phyloP scores from a whole-genome alignment of 2,329 filamentous ascomycete species.

The Verruconis gallopava region DNA sequence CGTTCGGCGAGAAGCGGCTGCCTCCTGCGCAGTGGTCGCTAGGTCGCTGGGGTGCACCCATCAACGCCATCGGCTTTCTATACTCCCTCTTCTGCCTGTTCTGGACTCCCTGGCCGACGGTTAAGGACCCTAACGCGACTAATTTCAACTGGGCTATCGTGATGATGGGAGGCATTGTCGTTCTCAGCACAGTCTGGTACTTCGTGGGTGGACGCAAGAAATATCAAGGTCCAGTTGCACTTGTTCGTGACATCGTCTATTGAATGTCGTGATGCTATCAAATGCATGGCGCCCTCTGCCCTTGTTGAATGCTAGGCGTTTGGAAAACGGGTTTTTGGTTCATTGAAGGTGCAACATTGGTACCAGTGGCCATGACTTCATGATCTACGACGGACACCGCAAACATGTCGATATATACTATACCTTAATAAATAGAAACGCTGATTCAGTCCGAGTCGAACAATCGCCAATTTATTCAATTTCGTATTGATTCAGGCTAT shows the following conservation, averaged over 20 bases:
- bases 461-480: no score
- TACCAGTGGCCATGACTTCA: no score
- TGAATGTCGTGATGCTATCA: no score
- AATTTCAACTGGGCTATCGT: conserved; percentile 14
- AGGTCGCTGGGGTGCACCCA: conserved; percentile 22
- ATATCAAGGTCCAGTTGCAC: conserved; percentile 9
- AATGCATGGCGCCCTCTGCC: no score
- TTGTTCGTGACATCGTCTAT: conserved; percentile 5
- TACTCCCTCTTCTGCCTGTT: conserved; percentile 25
- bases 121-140: conserved; percentile 10
- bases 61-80: conserved; percentile 24
- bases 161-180: conserved; percentile 10
- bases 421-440: no score
- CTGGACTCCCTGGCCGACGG: conserved; percentile 26
- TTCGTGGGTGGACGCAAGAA: conserved; percentile 4
- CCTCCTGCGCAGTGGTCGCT: conserved; percentile 24
- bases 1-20: conserved; percentile 14
- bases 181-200: conserved; percentile 9
- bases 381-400: no score
- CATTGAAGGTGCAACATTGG: no score
- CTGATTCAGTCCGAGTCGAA: no score
- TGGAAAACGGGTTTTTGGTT: no score
- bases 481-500: no score
- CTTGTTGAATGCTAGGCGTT: no score
- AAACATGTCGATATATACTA: no score